phyloP scores from a whole-genome alignment of 1,139 yeast genomes.

The Yamadazyma sp. region DNA sequence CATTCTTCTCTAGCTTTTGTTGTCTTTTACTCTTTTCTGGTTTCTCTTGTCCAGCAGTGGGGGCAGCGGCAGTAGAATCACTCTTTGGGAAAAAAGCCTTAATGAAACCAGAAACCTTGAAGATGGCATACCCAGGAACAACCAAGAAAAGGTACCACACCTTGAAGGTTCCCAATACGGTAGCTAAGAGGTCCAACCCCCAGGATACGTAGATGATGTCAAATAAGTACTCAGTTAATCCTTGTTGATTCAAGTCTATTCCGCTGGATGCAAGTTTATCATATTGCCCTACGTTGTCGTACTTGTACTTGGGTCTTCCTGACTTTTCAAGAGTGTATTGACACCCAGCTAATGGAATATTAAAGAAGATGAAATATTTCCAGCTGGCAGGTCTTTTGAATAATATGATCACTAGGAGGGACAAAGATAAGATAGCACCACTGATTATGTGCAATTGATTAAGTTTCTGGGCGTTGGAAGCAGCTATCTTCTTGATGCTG shows the following conservation, averaged over 20 bases:
- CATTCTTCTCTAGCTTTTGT: slow-evolving; percentile 18
- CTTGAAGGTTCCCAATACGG: slow-evolving; percentile 55
- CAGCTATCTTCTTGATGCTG: slow-evolving; percentile 68
- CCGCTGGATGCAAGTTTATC: slow-evolving; percentile 53
- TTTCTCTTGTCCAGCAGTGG: slow-evolving; percentile 1
- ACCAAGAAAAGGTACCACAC: slow-evolving; percentile 58
- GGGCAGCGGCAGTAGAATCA: slow-evolving; percentile 1
- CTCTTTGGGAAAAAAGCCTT: slow-evolving; percentile 13
- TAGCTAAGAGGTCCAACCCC: slow-evolving; percentile 55
- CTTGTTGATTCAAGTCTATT: slow-evolving; percentile 62
- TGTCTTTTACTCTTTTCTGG: slow-evolving; percentile 18
- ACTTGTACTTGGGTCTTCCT: slow-evolving; percentile 62
- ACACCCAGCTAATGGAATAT: slow-evolving; percentile 56
- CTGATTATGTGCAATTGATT: slow-evolving; percentile 55
- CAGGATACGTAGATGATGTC: slow-evolving; percentile 75
- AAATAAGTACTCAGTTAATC: slow-evolving; percentile 75
- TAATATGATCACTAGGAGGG: slow-evolving; percentile 35
- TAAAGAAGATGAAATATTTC: slow-evolving; percentile 53
- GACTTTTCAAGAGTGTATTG: slow-evolving; percentile 60
- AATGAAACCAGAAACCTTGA: slow-evolving; percentile 39
- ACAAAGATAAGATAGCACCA: slow-evolving; percentile 34
- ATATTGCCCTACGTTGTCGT: slow-evolving; percentile 33
- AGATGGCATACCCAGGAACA: slow-evolving; percentile 54
- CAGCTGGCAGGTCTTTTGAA: slow-evolving; percentile 55
- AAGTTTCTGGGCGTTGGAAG: slow-evolving; percentile 52